These are phyloP conservation scores for Xylaria sp. DNA, from an alignment of 2,329 filamentous ascomycete species.

Conservation along the genomic window DNA sequence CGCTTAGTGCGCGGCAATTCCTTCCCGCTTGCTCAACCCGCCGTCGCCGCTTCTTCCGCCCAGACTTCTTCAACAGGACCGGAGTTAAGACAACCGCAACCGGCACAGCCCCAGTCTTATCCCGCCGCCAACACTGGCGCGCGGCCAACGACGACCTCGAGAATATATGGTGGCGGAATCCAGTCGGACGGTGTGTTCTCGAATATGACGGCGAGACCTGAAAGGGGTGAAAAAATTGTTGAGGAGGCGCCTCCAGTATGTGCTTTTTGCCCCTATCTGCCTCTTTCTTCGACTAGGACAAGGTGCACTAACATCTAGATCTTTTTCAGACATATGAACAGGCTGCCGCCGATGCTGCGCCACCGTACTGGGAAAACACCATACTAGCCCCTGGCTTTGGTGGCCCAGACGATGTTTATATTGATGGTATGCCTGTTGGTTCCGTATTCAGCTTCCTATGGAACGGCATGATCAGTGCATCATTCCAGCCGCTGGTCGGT, in stretches of 20 bases:
- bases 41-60: slow-evolving; percentile 22
- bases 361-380: slow-evolving; percentile 99
- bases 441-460: slow-evolving; percentile 88
- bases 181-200: slow-evolving; percentile 96
- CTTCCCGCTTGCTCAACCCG: slow-evolving; percentile 44
- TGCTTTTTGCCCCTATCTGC: slow-evolving; percentile 1
- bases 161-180: slow-evolving; percentile 77
- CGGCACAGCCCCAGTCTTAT: slow-evolving; percentile 32
- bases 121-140: slow-evolving; percentile 4
- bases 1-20: slow-evolving; percentile 79
- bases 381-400: slow-evolving; percentile 92
- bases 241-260: slow-evolving; percentile 93
- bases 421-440: slow-evolving; percentile 93
- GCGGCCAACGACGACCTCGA: slow-evolving; percentile 44
- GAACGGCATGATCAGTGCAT: slow-evolving; percentile 97
- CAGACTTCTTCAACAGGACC: slow-evolving; percentile 34
- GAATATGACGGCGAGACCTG: slow-evolving; percentile 91
- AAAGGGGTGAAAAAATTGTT: slow-evolving; percentile 75
- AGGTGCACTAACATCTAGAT: slow-evolving; percentile 49
- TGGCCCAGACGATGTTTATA: slow-evolving; percentile 93
- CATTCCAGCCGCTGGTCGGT: slow-evolving; percentile 88
- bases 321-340: slow-evolving; percentile 88
- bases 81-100: slow-evolving; percentile 37
- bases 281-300: not conserved
- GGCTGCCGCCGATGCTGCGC: slow-evolving; percentile 93